A percentile compares a stretch with the other conserved stretches of the same genome.
phyloP scores from a whole-genome alignment of 495 filamentous ascomycete species.

The Cercophora scortea region DNA sequence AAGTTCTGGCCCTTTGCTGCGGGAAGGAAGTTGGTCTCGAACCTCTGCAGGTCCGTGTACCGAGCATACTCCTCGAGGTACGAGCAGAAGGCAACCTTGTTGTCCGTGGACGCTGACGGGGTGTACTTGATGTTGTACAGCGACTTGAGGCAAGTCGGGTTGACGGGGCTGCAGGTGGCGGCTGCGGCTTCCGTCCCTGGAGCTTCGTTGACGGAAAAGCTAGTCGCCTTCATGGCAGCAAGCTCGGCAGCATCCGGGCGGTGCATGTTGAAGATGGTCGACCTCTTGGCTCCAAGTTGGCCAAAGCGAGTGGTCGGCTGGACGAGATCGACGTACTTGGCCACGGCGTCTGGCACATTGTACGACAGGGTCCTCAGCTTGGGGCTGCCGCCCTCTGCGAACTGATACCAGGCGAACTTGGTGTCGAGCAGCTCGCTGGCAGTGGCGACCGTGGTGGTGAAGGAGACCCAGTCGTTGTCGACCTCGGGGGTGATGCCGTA shows the following conservation, averaged over 20 bases:
- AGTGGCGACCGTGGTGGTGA: conserved; percentile 37
- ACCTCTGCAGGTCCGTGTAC: conserved; percentile 46
- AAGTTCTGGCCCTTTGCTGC: conserved; percentile 46
- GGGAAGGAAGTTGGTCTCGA: conserved; percentile 44
- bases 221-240: neutral
- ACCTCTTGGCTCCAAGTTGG: conserved; percentile 18
- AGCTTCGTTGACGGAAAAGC: conserved; percentile 2
- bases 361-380: conserved; percentile 53
- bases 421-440: conserved; percentile 43
- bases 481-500: conserved; percentile 41
- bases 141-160: conserved; percentile 49
- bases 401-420: conserved; percentile 33
- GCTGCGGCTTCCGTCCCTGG: conserved; percentile 19
- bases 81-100: conserved; percentile 36
- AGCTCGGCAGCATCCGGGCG: conserved; percentile 3
- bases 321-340: conserved; percentile 52
- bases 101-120: conserved; percentile 7
- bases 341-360: conserved; percentile 53
- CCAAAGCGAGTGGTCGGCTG: conserved; percentile 63
- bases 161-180: conserved; percentile 39
- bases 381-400: conserved; percentile 27
- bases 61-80: conserved; percentile 52
- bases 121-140: conserved; percentile 48
- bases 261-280: conserved; percentile 21
- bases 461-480: conserved; percentile 40